Evolutionary conservation across 2,329 filamentous ascomycete genomes (phyloP).

Genomic region (Hypomyces rosellus): DNA sequence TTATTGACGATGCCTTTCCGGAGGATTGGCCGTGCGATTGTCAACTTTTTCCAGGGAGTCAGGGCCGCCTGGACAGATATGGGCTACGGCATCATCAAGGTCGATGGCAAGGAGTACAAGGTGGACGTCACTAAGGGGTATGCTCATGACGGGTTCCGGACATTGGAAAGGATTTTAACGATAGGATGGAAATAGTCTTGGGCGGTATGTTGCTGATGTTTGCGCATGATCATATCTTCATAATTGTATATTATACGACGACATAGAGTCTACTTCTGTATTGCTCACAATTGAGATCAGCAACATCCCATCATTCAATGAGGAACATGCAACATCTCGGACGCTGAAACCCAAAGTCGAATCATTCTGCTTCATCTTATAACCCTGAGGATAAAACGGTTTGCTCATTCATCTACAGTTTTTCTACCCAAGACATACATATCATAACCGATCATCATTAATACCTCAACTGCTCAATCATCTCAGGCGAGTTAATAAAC

Average conservation of each 20-base stretch:
- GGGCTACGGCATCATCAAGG: slow-evolving; percentile 46
- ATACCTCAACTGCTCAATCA: slow-evolving; percentile 36
- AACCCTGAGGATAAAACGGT: too few species aligned
- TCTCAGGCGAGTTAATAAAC: slow-evolving; percentile 38
- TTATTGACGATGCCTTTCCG: slow-evolving; percentile 53
- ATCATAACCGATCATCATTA: slow-evolving; percentile 16
- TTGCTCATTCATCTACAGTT: not conserved
- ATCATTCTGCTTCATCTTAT: too few species aligned
- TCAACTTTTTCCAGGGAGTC: slow-evolving; percentile 38
- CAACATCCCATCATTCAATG: too few species aligned
- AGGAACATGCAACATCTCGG: too few species aligned
- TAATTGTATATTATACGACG: slow-evolving; percentile 1
- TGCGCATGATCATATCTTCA: not conserved
- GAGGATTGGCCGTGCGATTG: slow-evolving; percentile 37
- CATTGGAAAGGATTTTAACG: slow-evolving; percentile 49
- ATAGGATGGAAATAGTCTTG: slow-evolving; percentile 20
- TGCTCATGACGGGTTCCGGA: slow-evolving; percentile 52
- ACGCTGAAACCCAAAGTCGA: too few species aligned
- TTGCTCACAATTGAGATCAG: too few species aligned
- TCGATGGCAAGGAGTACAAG: slow-evolving; percentile 47
- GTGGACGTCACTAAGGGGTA: slow-evolving; percentile 52
- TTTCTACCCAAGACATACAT: not conserved
- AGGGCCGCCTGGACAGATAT: slow-evolving; percentile 48
- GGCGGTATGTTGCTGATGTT: not conserved
- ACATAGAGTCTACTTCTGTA: not conserved